Conservation (phyloP, 2,329 filamentous ascomycete genomes). For the Aspergillus sp. region DNA sequence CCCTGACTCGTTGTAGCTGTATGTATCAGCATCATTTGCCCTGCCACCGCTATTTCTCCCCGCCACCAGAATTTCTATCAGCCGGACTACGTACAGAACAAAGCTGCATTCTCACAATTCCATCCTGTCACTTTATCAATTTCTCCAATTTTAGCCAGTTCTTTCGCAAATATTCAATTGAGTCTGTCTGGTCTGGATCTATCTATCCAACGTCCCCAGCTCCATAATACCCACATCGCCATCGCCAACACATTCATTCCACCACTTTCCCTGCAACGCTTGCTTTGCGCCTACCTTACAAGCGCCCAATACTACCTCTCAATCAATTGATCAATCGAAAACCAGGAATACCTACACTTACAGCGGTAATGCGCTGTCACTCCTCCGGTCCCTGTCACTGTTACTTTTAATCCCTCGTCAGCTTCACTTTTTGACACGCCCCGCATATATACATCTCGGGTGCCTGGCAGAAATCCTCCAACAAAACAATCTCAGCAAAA, state of each 20-base stretch:
- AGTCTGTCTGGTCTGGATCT: not conserved
- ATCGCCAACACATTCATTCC: not conserved
- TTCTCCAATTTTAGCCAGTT: not conserved
- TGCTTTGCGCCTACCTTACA: not conserved
- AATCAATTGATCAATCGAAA: not conserved
- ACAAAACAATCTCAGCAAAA: not conserved
- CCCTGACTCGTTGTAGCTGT: not conserved
- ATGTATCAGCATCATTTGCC: constrained; percentile 2
- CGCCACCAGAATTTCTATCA: constrained; percentile 22
- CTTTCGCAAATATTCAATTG: not conserved
- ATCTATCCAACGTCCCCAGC: too few species aligned
- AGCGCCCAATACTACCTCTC: not conserved
- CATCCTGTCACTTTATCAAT: constrained; percentile 7
- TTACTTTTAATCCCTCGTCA: not conserved
- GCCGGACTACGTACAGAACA: constrained; percentile 1
- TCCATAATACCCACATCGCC: not conserved
- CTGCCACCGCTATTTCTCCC: constrained; percentile 9
- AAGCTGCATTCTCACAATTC: constrained; percentile 2
- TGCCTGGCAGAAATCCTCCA: not conserved
- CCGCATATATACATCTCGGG: not conserved
- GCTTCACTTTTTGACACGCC: not conserved
- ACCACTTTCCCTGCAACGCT: not conserved
- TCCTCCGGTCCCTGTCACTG: not conserved
- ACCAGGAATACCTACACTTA: not conserved
- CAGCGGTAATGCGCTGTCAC: not conserved